Evolutionary conservation across 768 basidiomycete species (phyloP).

Genomic region (Leucocoprinus birnbaumii): DNA sequence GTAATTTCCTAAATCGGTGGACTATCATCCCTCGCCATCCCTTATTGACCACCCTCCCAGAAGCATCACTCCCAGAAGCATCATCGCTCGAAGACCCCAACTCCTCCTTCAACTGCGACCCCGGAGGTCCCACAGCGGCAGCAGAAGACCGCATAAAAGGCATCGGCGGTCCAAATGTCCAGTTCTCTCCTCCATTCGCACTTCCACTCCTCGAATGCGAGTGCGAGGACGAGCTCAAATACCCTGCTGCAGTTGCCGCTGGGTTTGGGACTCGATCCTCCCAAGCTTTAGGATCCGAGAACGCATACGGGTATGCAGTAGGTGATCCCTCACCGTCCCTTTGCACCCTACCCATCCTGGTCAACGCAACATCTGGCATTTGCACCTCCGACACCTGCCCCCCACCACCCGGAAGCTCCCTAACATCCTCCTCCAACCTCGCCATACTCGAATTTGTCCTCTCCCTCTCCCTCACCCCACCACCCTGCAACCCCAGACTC

Average conservation of each 20-base stretch:
- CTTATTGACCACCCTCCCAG: too few relatives aligned
- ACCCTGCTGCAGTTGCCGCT: slow-evolving; percentile 21
- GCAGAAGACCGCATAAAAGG: neutral
- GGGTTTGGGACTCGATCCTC: slow-evolving; percentile 12
- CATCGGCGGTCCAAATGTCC: slow-evolving; percentile 57
- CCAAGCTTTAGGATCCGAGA: slow-evolving; percentile 10
- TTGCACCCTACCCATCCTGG: too few relatives aligned
- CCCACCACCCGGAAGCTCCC: neutral
- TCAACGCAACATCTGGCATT: slow-evolving; percentile 11
- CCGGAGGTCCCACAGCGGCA: neutral
- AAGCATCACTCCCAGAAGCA: too few relatives aligned
- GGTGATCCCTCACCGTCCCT: neutral
- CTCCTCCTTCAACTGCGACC: too few relatives aligned
- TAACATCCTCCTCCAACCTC: slow-evolving; percentile 53
- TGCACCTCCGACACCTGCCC: neutral
- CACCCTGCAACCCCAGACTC: too few relatives aligned
- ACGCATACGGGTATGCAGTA: neutral
- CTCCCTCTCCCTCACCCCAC: slow-evolving; percentile 27
- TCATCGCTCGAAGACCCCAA: too few relatives aligned
- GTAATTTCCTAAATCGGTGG: slow-evolving; percentile 1
- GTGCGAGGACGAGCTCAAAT: slow-evolving; percentile 19
- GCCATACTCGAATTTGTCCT: slow-evolving; percentile 70
- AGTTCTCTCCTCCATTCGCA: slow-evolving; percentile 53
- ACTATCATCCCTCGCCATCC: too few relatives aligned
- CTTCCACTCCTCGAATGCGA: slow-evolving; percentile 52